Evolutionary conservation across 2,329 filamentous ascomycete species (phyloP).

Genomic region (Aspergillus quadricinctus): DNA sequence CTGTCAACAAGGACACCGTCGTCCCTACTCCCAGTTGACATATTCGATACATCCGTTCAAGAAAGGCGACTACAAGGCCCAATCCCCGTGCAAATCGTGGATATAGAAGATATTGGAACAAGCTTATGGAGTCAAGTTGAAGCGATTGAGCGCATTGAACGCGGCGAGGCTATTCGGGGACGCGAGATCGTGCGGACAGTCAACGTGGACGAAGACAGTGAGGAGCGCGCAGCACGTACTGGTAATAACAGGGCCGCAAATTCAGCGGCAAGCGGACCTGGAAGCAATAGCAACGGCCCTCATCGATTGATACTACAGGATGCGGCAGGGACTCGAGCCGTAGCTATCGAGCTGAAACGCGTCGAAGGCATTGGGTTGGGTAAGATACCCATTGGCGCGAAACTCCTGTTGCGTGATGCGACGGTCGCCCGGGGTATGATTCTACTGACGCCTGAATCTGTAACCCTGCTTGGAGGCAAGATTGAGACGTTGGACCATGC

Average conservation of each 20-base stretch:
- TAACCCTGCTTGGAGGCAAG: slow-evolving; percentile 78
- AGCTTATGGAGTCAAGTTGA: slow-evolving; percentile 87
- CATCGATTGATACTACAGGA: slow-evolving; percentile 85
- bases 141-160: slow-evolving; percentile 54
- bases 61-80: slow-evolving; percentile 57
- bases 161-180: slow-evolving; percentile 54
- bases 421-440: slow-evolving; percentile 68
- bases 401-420: slow-evolving; percentile 66
- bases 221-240: slow-evolving; percentile 23
- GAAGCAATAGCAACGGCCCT: slow-evolving; percentile 47
- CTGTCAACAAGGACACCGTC: slow-evolving; percentile 46
- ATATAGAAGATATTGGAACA: slow-evolving; percentile 75
- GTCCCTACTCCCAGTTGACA: slow-evolving; percentile 52
- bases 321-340: slow-evolving; percentile 62
- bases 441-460: slow-evolving; percentile 67
- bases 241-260: slow-evolving; percentile 10
- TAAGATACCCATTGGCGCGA: slow-evolving; percentile 68
- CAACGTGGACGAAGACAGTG: slow-evolving; percentile 47
- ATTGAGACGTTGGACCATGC: slow-evolving; percentile 73
- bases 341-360: slow-evolving; percentile 66
- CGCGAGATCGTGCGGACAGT: slow-evolving; percentile 76
- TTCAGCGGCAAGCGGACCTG: slow-evolving; percentile 10
- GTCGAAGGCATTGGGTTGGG: slow-evolving; percentile 61
- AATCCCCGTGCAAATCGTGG: slow-evolving; percentile 75
- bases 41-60: slow-evolving; percentile 51